phyloP scores from a whole-genome alignment of 208 protist genomes.

The Zelonia costaricensis region DNA sequence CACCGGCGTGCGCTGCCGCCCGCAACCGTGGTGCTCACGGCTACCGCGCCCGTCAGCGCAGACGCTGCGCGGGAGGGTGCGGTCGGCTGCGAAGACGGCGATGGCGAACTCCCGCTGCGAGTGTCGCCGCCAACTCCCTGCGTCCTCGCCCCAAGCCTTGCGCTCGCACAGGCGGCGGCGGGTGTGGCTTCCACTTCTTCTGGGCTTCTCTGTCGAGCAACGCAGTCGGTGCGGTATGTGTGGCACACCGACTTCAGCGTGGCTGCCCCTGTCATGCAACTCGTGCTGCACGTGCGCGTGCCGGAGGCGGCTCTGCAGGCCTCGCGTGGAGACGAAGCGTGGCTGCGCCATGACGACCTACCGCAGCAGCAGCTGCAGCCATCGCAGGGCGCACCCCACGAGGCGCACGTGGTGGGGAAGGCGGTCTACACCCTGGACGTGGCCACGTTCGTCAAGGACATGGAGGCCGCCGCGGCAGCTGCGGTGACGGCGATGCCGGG shows the following conservation, averaged over 20 bases:
- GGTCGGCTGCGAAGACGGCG: no score
- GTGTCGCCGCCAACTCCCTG: no score
- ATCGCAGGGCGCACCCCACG: neutral
- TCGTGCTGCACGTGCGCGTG: conserved; percentile 11
- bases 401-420: conserved; percentile 4
- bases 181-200: no score
- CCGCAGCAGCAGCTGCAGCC: neutral
- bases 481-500: no score
- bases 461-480: neutral
- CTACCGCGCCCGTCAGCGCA: no score
- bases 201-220: no score
- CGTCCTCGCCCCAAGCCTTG: no score
- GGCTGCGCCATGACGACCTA: neutral
- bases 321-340: conserved; percentile 9
- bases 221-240: conserved; percentile 15
- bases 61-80: no score
- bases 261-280: neutral
- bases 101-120: no score
- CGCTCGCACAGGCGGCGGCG: neutral
- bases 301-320: conserved; percentile 4
- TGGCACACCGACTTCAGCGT: conserved; percentile 20
- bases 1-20: conserved; percentile 13
- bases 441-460: no score
- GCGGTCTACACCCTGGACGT: conserved; percentile 13
- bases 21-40: conserved; percentile 12